A percentile compares a stretch with the other conserved stretches of the same genome.
These are phyloP conservation scores for Chrysochromulina parva DNA, from an alignment of 78 protist genomes.

Conservation along the genomic window DNA sequence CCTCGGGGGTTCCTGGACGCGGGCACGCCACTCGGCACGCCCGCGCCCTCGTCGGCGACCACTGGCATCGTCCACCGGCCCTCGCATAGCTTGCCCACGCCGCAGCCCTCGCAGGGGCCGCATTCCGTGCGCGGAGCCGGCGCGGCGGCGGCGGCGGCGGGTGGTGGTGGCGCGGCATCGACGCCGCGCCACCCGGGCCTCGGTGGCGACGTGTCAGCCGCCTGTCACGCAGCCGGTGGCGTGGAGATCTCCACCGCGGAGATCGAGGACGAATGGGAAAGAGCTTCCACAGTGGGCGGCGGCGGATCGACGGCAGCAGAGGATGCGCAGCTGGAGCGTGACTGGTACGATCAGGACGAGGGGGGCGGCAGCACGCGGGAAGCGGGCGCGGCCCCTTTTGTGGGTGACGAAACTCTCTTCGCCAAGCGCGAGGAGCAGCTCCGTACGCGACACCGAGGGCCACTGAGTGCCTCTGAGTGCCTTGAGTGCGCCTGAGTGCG, in stretches of 20 bases:
- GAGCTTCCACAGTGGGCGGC: background rate
- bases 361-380: background rate
- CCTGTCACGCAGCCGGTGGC: no score
- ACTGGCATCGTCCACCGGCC: background rate
- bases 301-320: background rate
- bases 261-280: no score
- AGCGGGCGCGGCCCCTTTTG: background rate
- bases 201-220: no score
- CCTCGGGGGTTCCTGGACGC: background rate
- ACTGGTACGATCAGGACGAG: slow-evolving; percentile 11
- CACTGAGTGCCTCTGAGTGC: no score
- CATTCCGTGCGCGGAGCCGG: background rate
- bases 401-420: background rate
- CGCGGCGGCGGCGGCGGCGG: background rate
- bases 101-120: background rate
- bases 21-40: background rate
- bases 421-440: background rate
- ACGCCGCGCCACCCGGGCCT: no score
- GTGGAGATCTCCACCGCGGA: no score
- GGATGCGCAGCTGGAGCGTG: background rate
- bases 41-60: background rate
- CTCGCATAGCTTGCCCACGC: background rate
- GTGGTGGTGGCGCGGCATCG: background rate
- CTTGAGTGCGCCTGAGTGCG: no score
- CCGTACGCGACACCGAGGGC: background rate